Evolutionary conservation across 2,329 filamentous ascomycete species (phyloP).

Genomic region (Pseudodiploospora longispora): DNA sequence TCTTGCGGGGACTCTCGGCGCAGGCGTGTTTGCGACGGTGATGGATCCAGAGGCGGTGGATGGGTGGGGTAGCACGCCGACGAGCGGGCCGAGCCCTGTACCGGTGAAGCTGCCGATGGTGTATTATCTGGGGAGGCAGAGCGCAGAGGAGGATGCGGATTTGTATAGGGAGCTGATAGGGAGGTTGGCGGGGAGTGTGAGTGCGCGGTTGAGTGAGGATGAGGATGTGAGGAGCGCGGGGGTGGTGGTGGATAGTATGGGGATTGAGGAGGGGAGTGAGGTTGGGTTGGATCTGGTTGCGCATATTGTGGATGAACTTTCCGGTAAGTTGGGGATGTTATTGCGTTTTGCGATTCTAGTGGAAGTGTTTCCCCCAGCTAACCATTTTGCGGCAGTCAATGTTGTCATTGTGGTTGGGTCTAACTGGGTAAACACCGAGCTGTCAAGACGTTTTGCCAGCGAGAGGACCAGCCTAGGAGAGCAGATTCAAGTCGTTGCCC

Average conservation of each 20-base stretch:
- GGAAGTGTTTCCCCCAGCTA: background rate
- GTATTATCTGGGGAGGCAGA: constrained; percentile 74
- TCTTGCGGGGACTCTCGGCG: constrained; percentile 73
- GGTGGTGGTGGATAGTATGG: constrained; percentile 78
- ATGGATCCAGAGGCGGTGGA: constrained; percentile 74
- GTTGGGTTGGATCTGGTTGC: constrained; percentile 67
- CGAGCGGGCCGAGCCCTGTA: constrained; percentile 78
- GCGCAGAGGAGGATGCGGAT: constrained; percentile 61
- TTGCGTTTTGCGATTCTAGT: background rate
- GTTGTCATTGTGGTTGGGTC: constrained; percentile 77
- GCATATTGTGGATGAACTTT: constrained; percentile 59
- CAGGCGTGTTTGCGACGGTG: constrained; percentile 77
- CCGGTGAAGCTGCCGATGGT: constrained; percentile 89
- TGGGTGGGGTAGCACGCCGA: constrained; percentile 84
- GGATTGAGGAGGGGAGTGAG: constrained; percentile 57
- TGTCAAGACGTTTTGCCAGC: constrained; percentile 59
- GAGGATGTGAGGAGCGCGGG: constrained; percentile 62
- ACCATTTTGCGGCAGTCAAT: constrained; percentile 48
- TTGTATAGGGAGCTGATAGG: constrained; percentile 69
- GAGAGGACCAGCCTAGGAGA: constrained; percentile 54
- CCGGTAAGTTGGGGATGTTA: constrained; percentile 24
- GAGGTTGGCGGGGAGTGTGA: constrained; percentile 69
- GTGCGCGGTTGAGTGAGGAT: constrained; percentile 70
- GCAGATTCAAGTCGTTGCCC: constrained; percentile 62
- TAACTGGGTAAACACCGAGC: constrained; percentile 64